Evolutionary conservation across 1,284 basidiomycete species (phyloP), one percentile per base, ranked within the genome.

Genomic region (Earliella scabrosa): DNA sequence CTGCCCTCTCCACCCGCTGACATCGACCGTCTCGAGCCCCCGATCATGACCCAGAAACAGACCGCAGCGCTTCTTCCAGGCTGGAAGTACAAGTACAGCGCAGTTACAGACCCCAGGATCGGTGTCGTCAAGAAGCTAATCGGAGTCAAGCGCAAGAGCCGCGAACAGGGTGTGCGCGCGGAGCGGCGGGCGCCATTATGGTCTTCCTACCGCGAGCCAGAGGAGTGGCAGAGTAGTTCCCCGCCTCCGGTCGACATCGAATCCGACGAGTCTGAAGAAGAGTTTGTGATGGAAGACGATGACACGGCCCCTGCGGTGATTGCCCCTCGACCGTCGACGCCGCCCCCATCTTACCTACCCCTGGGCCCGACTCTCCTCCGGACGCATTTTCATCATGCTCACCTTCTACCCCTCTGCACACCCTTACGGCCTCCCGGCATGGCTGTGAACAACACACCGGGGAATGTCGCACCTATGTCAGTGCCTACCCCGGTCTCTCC

Each of bases 401-500:
- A 77, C 44, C 71, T 91, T 9, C 77, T 91, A 20, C 78, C 84
- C 1, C 71, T 87, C 31, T 83, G 85, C 60, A 75, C 71, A 21
- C 79, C 85, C 6, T 72, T 90, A 1, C 78, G 80, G 0, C 81
- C 84, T 1, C 82, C 84, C 1, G 85, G 77, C 3, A 73, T 81
- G 9, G 75, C 79, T 11, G 75, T 79, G 20, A 73, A 74, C 13
- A 74, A 75, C 31, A 72, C 77, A 41, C 69, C 76, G 0, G 67
- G 73, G 14, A 70, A 73, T n/a, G 65, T 75, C 10, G 77, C 77
- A 0, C 75, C 79, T 8, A 71, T 73, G 3, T 87, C 85, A 13
- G 88, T 86, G 0, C 89, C 88, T 2, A 92, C 89, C 0, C 89
- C 89, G 1, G 87, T 91, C 3, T 92, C 89, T 0, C 89, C 89